Base-by-base conservation (phyloP, 768 basidiomycete genomes). In the Candolleomyces aberdarensis region DNA sequence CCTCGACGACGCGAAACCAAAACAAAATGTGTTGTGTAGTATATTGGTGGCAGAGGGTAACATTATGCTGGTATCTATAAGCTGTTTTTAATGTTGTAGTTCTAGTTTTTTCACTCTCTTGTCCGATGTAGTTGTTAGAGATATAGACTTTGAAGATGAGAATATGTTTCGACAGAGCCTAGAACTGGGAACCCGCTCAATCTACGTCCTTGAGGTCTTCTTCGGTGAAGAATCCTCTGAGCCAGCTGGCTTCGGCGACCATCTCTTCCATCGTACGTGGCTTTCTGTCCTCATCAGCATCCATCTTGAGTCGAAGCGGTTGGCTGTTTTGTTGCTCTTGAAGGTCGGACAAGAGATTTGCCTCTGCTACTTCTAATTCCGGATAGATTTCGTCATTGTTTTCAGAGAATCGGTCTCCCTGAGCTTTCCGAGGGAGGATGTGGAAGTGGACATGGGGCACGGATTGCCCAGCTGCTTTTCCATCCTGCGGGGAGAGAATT, bases 401-500 rank as follows among this genome's bases (percentile, higher is more conserved):
- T 13, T 70, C 75, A 19, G 83, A 77, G 69, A 91, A 93, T 20
- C 74, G 76, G 72, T 93, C 91, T 11, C 87, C 88, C 51, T 76
- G 78, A 36, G 81, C 75, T 68, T 87, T 87, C 2, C 96, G 86
- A 20, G 97, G 97, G 5, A 99, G 75, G 31, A 98, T 74, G 70
- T 99, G 97, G 66, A 97, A 89, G 74, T 99, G 97, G n/a, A 98
- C 93, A 69, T 98, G 97, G 1, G 92, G 86, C n/a, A 94, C 85
- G 32, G 74, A 76, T 69, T 83, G 82, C 0, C 94, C 95, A 1
- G 95, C 91, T 14, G 90, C 91, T 62, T 80, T 82, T 13, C 96
- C 95, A 68, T 98, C 94, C 92, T 94, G 66, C 14, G 47, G 9
- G 40, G 43, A 31, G 6, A 52, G 39, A 36, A 31, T 14, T 40